Percentiles rank a stretch among this genome's conserved stretches.
phyloP scores from a whole-genome alignment of 768 basidiomycete genomes.

The Naganishia randhawae region DNA sequence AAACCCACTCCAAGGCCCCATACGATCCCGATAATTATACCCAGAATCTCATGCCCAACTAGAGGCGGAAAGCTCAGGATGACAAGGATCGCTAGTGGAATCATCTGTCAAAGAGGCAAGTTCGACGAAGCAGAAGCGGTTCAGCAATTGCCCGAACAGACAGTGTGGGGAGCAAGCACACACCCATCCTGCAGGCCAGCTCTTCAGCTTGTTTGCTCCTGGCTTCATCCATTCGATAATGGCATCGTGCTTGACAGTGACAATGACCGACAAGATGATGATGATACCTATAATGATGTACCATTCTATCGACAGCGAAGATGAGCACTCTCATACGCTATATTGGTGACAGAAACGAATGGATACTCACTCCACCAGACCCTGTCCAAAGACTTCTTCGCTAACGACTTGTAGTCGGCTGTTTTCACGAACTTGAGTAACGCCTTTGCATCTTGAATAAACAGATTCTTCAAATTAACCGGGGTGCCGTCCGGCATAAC shows the following conservation, averaged over 20 bases:
- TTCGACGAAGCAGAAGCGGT: not conserved
- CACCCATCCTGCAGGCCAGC: conserved; percentile 45
- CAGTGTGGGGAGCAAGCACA: not conserved
- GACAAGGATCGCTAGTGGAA: conserved; percentile 21
- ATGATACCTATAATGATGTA: conserved; percentile 39
- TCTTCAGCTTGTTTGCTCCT: conserved; percentile 32
- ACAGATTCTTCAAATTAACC: not conserved
- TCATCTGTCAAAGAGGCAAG: conserved; percentile 8
- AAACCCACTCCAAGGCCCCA: conserved; percentile 44
- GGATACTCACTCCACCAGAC: conserved; percentile 6
- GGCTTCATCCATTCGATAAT: conserved; percentile 41
- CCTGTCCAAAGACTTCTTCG: not conserved
- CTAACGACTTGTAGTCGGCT: not conserved
- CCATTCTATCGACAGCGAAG: conserved; percentile 35
- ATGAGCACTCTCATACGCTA: not conserved
- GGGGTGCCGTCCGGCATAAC: not conserved
- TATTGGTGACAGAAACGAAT: not conserved
- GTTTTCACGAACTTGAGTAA: not conserved
- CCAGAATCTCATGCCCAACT: conserved; percentile 38
- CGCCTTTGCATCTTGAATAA: not conserved
- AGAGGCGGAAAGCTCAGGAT: conserved; percentile 45
- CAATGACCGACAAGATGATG: conserved; percentile 37
- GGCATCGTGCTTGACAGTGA: conserved; percentile 40
- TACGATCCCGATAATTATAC: conserved; percentile 43
- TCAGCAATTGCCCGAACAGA: not conserved